A percentile compares a stretch with the other conserved stretches of the same genome.
phyloP scores from a whole-genome alignment of 2,329 filamentous ascomycete genomes.

The Rhytidhysteron rufulum region DNA sequence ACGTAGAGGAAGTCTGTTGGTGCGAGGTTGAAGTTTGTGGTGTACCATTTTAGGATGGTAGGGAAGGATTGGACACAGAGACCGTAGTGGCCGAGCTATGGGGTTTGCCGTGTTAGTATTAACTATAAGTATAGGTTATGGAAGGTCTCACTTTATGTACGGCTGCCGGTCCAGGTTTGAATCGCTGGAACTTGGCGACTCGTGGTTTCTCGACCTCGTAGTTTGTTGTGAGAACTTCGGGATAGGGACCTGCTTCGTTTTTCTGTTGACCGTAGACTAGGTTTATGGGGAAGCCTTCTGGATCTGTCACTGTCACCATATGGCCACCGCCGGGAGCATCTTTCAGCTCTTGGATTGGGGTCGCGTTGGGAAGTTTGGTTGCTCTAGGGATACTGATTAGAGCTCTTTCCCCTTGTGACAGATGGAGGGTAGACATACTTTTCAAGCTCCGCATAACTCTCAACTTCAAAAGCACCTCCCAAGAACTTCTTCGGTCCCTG shows the following conservation, averaged over 20 bases:
- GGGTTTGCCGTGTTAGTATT: not conserved
- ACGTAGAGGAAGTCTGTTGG: conserved; percentile 45
- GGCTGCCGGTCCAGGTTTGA: conserved; percentile 48
- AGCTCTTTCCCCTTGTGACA: too few relatives aligned
- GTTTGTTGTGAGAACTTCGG: conserved; percentile 48
- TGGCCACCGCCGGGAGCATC: conserved; percentile 54
- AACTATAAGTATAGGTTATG: not conserved
- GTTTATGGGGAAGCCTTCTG: conserved; percentile 57
- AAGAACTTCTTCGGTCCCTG: conserved; percentile 51
- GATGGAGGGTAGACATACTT: conserved; percentile 22
- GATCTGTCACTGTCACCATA: conserved; percentile 41
- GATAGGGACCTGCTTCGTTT: conserved; percentile 40
- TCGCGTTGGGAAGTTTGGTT: conserved; percentile 45
- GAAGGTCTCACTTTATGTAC: conserved; percentile 39
- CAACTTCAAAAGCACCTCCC: conserved; percentile 57
- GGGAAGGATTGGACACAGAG: conserved; percentile 37
- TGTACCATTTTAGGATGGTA: conserved; percentile 42
- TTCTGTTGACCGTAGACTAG: conserved; percentile 54
- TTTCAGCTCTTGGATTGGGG: conserved; percentile 45
- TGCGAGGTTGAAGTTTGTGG: conserved; percentile 44
- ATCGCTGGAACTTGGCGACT: conserved; percentile 50
- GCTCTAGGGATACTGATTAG: too few relatives aligned
- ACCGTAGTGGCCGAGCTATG: conserved; percentile 45
- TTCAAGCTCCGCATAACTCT: conserved; percentile 53
- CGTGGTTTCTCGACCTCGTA: conserved; percentile 41